Evolutionary conservation across 257 asterid species (phyloP), one percentile per base, ranked within the genome.

Genomic region (Galeopsis tetrahit): DNA sequence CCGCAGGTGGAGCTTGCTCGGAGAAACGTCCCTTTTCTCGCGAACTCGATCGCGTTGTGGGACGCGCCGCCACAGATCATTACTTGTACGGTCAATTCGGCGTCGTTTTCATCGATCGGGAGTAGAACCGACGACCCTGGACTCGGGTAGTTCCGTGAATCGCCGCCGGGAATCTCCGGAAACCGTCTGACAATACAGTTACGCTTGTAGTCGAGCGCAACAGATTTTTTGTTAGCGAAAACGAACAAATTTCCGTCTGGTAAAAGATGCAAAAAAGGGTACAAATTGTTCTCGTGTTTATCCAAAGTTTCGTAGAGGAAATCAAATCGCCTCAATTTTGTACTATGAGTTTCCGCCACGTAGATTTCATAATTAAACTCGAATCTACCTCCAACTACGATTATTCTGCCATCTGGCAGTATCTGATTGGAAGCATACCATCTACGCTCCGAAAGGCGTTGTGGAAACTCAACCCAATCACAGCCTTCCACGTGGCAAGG

Each of bases 11-110:
- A 44, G 78, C 75, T 76, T 4, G 93, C 88, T 1, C 51, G 86
- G 4, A 69, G 6, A 55, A 82, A 90, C 6, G 63, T 51, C 52
- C 85, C 83, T 34, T 14, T 51, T 5, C 4, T 32, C 3, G 80
- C 81, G 2, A 44, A 64, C 43, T 7, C 59, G 66, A 71, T 81
- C 5, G 95, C 82, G 8, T 46, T 55, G 49, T 60, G 64, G 10
- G 80, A 67, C 0, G 96, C 83, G 4, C 96, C 97, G 1, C 97
- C 96, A 43, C 97, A 91, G 1, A 91, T 71, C 85, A 91, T 75
- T 70, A 91, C 76, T 74, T 91, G 88, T 0, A 80, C 80, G 31
- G 76, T 61, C 0, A 49, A 38, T 0, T 72, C 68, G 1, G 14
- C n/a, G 21, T 9, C 56, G 44, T 84, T 87, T 48, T 85, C 90